phyloP scores from a whole-genome alignment of 2,329 filamentous ascomycete species.

The Hypoxylon sp. region DNA sequence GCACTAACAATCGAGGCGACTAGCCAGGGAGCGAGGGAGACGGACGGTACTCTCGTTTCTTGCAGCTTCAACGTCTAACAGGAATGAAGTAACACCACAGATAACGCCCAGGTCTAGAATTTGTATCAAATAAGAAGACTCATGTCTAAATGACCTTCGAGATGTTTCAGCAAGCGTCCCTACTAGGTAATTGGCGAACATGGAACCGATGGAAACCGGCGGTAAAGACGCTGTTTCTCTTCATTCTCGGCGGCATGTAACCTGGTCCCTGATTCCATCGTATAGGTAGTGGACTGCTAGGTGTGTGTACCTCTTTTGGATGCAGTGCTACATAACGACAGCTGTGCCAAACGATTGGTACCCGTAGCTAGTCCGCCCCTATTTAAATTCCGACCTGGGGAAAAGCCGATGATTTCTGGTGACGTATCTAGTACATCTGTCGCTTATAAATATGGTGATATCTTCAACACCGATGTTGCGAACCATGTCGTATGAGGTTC shows the following conservation, averaged over 20 bases:
- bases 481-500: constrained; percentile 15
- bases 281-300: background rate
- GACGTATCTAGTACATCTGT: background rate
- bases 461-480: constrained; percentile 5
- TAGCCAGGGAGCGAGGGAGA: background rate
- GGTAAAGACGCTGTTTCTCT: constrained; percentile 8
- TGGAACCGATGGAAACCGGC: constrained; percentile 17
- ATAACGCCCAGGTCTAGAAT: background rate
- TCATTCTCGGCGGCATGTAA: constrained; percentile 22
- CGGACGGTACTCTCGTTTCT: background rate
- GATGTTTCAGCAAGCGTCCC: constrained; percentile 21
- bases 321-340: constrained; percentile 28
- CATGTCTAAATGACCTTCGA: background rate
- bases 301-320: constrained; percentile 2
- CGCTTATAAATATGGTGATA: background rate
- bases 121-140: background rate
- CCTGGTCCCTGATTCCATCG: constrained; percentile 18
- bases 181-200: constrained; percentile 9
- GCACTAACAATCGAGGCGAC: constrained; percentile 4
- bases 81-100: too few relatives aligned
- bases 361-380: background rate
- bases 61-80: too few relatives aligned
- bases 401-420: background rate
- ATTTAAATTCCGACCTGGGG: background rate
- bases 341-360: constrained; percentile 10